Conservation (phyloP, 192 early-diverging fungal species). For the Coemansia sp. region DNA sequence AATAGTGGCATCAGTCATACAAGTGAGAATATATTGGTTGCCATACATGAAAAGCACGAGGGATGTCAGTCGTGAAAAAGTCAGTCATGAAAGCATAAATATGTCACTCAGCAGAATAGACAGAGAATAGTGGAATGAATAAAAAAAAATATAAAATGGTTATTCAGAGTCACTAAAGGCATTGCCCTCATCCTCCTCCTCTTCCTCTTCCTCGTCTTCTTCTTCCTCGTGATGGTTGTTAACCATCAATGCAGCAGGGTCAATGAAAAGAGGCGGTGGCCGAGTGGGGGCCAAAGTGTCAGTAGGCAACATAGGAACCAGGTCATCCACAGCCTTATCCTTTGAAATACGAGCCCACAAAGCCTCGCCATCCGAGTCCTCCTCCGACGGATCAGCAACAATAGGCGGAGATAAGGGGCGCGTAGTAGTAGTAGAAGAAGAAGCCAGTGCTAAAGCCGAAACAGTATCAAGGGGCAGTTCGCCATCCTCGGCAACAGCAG, state of each 20-base stretch:
- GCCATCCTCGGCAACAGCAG: slow-evolving; percentile 10
- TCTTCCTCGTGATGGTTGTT: neutral
- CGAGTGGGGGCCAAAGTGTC: neutral
- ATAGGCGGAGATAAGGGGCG: neutral
- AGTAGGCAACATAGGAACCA: slow-evolving; percentile 28
- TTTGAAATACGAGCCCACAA: slow-evolving; percentile 43
- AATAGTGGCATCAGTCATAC: too few species aligned
- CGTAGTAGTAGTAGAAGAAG: neutral
- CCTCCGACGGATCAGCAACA: slow-evolving; percentile 3
- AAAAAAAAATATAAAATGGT: neutral
- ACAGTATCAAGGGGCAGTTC: slow-evolving; percentile 14
- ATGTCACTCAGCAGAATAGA: too few species aligned
- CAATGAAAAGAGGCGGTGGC: neutral
- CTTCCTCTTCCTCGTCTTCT: neutral
- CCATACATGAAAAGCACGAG: too few species aligned
- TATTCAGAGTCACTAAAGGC: slow-evolving; percentile 1
- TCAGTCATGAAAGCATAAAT: too few species aligned
- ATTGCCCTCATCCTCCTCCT: neutral
- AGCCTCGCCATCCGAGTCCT: slow-evolving; percentile 45
- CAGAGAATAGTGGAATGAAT: too few species aligned
- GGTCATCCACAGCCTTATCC: slow-evolving; percentile 28
- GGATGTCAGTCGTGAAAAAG: too few species aligned
- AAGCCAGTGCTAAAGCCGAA: neutral
- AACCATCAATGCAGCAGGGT: neutral
- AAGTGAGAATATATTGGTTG: too few species aligned